Percentiles rank a stretch among this genome's conserved stretches.
phyloP scores from a whole-genome alignment of 345 rosid species.

The Durio zibethinus region DNA sequence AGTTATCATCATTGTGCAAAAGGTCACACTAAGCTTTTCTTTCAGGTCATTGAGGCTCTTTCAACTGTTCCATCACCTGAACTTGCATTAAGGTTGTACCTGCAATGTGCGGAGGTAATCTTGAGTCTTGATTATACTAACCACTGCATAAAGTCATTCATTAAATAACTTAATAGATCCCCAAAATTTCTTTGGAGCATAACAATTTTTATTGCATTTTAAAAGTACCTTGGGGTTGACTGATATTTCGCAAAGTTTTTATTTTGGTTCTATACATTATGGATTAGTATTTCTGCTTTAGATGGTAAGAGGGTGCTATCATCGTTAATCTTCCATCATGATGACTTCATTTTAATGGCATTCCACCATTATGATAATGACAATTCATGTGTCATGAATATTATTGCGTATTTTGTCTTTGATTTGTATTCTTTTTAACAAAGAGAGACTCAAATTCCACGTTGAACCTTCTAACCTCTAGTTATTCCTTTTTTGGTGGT shows the following conservation, averaged over 20 bases:
- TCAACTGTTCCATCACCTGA: constrained; percentile 73
- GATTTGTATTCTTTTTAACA: not conserved
- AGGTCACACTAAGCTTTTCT: constrained; percentile 8
- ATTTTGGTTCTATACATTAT: not conserved
- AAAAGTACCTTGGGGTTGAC: not conserved
- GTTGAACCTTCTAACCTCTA: constrained; percentile 6
- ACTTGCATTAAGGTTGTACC: constrained; percentile 71
- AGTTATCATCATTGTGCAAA: not conserved
- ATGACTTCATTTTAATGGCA: not conserved
- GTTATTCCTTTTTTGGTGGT: constrained; percentile 9
- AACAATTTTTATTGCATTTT: not conserved
- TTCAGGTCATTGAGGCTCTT: constrained; percentile 70
- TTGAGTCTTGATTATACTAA: not conserved
- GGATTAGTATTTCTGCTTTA: not conserved
- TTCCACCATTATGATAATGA: not conserved
- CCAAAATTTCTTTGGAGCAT: not conserved
- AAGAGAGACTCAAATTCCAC: not conserved
- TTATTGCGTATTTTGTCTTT: not conserved
- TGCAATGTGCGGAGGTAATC: constrained; percentile 89
- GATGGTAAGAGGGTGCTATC: not conserved
- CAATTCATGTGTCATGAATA: not conserved
- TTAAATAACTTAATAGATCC: not conserved
- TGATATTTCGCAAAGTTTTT: not conserved
- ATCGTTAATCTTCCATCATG: not conserved
- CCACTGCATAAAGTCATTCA: not conserved